phyloP scores from a whole-genome alignment of 2,329 filamentous ascomycete genomes.

The Neonectria magnoliae region DNA sequence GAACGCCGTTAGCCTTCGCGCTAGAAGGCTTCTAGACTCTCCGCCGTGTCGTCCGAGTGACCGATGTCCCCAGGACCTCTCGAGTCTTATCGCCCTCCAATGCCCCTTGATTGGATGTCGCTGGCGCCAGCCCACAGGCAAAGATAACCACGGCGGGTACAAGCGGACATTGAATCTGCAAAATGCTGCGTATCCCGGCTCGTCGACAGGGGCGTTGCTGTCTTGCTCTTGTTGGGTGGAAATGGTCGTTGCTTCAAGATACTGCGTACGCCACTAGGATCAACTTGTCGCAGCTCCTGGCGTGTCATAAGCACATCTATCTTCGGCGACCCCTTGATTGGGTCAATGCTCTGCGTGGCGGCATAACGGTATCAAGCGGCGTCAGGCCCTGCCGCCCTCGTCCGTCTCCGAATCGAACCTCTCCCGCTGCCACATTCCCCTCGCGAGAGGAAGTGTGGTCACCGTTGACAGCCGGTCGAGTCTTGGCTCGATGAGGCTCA shows the following conservation, averaged over 20 bases:
- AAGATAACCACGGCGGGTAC: slow-evolving; percentile 15
- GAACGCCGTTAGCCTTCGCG: slow-evolving; percentile 1
- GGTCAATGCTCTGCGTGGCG: slow-evolving; percentile 24
- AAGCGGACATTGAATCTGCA: slow-evolving; percentile 18
- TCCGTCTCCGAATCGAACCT: background rate
- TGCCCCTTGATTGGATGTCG: slow-evolving; percentile 26
- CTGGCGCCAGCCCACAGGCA: background rate
- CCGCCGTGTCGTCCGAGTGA: slow-evolving; percentile 16
- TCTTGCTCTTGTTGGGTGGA: background rate
- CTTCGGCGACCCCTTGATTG: slow-evolving; percentile 39
- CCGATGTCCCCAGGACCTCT: background rate
- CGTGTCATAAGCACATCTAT: slow-evolving; percentile 13
- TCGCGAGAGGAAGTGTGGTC: background rate
- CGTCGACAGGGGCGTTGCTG: slow-evolving; percentile 23
- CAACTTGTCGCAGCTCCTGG: slow-evolving; percentile 9
- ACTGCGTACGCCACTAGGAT: slow-evolving; percentile 2
- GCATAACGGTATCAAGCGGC: slow-evolving; percentile 9
- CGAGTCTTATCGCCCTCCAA: slow-evolving; percentile 7
- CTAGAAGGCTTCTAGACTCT: slow-evolving; percentile 43
- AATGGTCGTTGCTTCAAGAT: slow-evolving; percentile 6
- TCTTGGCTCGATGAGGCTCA: slow-evolving; percentile 24
- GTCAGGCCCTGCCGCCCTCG: background rate
- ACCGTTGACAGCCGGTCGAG: slow-evolving; percentile 11
- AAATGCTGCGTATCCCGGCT: slow-evolving; percentile 2
- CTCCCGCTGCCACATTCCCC: background rate